Conservation (phyloP, 352 stramenopile genomes). For the Thalassiosira hispida region DNA sequence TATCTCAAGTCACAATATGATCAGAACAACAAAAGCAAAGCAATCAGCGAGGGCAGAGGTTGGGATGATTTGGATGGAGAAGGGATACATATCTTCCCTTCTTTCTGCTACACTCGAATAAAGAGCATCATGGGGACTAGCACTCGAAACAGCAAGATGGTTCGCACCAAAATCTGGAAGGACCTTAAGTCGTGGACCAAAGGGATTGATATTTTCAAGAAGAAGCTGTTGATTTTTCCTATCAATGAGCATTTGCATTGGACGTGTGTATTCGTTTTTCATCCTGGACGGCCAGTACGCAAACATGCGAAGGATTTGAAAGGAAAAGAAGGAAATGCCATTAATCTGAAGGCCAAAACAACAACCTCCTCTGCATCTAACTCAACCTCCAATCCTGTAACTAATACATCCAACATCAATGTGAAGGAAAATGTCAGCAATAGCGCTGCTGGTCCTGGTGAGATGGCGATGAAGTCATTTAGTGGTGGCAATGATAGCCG, state of each 20-base stretch:
- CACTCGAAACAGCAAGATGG: conserved; percentile 40
- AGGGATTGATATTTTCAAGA: conserved; percentile 88
- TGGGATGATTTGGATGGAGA: conserved; percentile 51
- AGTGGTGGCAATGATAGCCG: neutral
- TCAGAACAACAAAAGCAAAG: neutral
- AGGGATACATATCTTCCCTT: conserved; percentile 47
- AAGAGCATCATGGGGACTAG: conserved; percentile 31
- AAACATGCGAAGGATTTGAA: conserved; percentile 23
- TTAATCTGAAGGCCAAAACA: neutral
- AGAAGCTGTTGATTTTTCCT: conserved; percentile 89
- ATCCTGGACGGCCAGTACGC: conserved; percentile 76
- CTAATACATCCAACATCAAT: neutral
- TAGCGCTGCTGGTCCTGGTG: neutral
- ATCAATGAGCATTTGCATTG: conserved; percentile 92
- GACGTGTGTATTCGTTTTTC: conserved; percentile 89
- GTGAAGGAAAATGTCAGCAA: neutral
- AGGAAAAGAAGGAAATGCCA: neutral
- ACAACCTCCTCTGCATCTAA: neutral
- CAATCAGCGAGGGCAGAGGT: neutral
- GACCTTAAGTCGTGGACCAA: conserved; percentile 86
- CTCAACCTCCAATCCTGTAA: neutral
- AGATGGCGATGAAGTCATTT: neutral
- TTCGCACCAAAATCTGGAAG: conserved; percentile 47
- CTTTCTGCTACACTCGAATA: conserved; percentile 50
- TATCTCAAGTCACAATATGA: conserved; percentile 54